Percentiles rank a stretch among this genome's conserved stretches.
phyloP scores from a whole-genome alignment of 495 filamentous ascomycete genomes.

The Aspergillus heteromorphus region DNA sequence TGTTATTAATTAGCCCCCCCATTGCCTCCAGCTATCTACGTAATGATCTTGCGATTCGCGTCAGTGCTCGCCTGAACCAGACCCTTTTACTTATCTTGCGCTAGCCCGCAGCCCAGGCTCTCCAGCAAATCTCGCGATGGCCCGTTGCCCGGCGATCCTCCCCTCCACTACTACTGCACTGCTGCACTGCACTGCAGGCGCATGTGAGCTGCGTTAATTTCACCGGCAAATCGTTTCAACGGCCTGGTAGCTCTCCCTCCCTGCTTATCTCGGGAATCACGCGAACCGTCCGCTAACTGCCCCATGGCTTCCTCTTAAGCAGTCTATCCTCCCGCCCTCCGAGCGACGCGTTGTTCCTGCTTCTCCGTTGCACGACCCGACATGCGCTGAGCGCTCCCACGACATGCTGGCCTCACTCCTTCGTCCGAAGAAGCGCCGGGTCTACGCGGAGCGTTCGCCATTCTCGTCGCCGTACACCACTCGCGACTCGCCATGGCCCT shows the following conservation, averaged over 20 bases:
- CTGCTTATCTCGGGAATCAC: conserved; percentile 4
- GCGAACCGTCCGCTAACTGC: conserved; percentile 2
- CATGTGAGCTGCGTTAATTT: conserved; percentile 18
- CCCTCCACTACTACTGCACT: conserved; percentile 7
- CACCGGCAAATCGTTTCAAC: conserved; percentile 14
- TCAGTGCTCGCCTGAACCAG: too few relatives aligned
- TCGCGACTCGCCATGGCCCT: conserved; percentile 27
- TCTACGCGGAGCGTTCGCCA: conserved; percentile 38
- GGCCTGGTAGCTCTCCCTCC: not conserved
- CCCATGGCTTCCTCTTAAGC: not conserved
- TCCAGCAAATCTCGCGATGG: conserved; percentile 12
- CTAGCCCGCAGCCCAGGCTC: conserved; percentile 4
- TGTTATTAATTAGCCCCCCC: not conserved
- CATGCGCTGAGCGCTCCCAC: not conserved
- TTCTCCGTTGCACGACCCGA: not conserved
- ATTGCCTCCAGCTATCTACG: not conserved
- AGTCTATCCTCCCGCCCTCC: not conserved
- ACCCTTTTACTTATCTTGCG: conserved; percentile 1
- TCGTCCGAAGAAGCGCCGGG: conserved; percentile 36
- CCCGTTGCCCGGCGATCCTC: conserved; percentile 2
- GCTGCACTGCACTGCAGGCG: conserved; percentile 11
- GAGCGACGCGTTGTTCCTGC: not conserved
- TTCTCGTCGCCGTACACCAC: conserved; percentile 43
- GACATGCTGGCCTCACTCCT: conserved; percentile 45
- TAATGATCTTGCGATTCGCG: not conserved